Conservation (phyloP, 805 yeast genomes). For the Teunomyces stri region DNA sequence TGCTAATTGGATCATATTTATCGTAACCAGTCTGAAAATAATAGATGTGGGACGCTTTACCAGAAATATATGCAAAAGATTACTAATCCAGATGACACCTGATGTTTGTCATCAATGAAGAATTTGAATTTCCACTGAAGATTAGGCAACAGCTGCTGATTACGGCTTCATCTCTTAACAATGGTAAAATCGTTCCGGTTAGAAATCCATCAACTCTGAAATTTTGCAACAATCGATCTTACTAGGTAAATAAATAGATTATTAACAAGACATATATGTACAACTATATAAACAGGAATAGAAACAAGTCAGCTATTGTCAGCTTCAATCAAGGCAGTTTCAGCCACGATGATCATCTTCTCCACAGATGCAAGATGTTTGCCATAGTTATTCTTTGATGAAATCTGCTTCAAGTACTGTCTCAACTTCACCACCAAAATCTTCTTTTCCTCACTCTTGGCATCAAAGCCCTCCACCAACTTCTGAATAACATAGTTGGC, state of each 20-base stretch:
- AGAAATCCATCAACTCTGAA: too few relatives aligned
- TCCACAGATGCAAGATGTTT: constrained; percentile 84
- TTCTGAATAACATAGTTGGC: constrained; percentile 98
- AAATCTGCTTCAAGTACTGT: constrained; percentile 74
- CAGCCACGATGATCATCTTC: constrained; percentile 59
- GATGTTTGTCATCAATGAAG: too few relatives aligned
- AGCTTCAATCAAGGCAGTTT: constrained; percentile 43
- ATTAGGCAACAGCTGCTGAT: too few relatives aligned
- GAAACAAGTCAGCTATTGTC: constrained; percentile 18
- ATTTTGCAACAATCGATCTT: too few relatives aligned
- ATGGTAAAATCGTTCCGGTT: too few relatives aligned
- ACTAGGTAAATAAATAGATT: neutral
- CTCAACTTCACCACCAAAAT: constrained; percentile 70
- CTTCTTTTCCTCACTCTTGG: constrained; percentile 60
- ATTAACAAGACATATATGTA: constrained; percentile 5
- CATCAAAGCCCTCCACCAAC: constrained; percentile 74
- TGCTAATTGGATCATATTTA: too few relatives aligned
- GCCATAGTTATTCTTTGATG: constrained; percentile 63
- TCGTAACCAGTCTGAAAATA: too few relatives aligned
- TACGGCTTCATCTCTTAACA: too few relatives aligned
- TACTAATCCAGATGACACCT: too few relatives aligned
- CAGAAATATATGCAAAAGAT: too few relatives aligned
- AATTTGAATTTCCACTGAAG: too few relatives aligned
- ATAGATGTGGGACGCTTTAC: too few relatives aligned
- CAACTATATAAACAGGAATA: constrained; percentile 2